Evolutionary conservation across 2,329 filamentous ascomycete species (phyloP).

Genomic region (Cercospora canescens): DNA sequence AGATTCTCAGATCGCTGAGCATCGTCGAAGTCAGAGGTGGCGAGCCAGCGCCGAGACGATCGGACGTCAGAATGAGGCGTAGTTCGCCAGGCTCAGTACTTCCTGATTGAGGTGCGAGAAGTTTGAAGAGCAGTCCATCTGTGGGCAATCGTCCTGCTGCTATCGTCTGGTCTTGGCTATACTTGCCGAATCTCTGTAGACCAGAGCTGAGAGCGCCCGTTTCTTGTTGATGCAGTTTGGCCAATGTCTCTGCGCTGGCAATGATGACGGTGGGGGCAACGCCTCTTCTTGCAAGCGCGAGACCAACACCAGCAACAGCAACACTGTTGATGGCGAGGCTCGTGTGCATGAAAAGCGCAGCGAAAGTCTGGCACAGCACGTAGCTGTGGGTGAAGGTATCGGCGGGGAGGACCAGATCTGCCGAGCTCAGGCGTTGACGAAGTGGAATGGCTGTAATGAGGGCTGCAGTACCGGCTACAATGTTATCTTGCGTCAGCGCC

Average conservation of each 20-base stretch:
- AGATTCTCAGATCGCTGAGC: conserved; percentile 78
- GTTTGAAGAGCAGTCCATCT: conserved; percentile 61
- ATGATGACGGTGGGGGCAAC: conserved; percentile 82
- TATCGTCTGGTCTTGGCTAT: conserved; percentile 69
- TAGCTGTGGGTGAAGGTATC: conserved; percentile 79
- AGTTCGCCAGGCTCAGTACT: conserved; percentile 70
- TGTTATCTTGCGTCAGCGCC: conserved; percentile 77
- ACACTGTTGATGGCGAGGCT: conserved; percentile 89
- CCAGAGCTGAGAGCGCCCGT: conserved; percentile 57
- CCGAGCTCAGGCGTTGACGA: conserved; percentile 68
- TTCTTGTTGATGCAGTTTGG: conserved; percentile 64
- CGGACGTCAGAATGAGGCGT: conserved; percentile 77
- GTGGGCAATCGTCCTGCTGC: conserved; percentile 73
- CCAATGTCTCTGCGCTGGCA: conserved; percentile 71
- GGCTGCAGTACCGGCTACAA: conserved; percentile 83
- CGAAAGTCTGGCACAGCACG: conserved; percentile 75
- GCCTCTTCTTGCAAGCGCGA: conserved; percentile 70
- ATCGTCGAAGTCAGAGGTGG: conserved; percentile 67
- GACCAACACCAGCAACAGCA: conserved; percentile 69
- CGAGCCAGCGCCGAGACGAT: conserved; percentile 63
- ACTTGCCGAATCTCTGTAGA: conserved; percentile 68
- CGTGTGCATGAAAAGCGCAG: conserved; percentile 79
- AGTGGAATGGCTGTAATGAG: conserved; percentile 75
- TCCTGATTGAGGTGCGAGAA: conserved; percentile 57
- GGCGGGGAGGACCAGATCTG: conserved; percentile 82